Conservation (phyloP, 257 asterid genomes). For the Penstemon newberryi region DNA sequence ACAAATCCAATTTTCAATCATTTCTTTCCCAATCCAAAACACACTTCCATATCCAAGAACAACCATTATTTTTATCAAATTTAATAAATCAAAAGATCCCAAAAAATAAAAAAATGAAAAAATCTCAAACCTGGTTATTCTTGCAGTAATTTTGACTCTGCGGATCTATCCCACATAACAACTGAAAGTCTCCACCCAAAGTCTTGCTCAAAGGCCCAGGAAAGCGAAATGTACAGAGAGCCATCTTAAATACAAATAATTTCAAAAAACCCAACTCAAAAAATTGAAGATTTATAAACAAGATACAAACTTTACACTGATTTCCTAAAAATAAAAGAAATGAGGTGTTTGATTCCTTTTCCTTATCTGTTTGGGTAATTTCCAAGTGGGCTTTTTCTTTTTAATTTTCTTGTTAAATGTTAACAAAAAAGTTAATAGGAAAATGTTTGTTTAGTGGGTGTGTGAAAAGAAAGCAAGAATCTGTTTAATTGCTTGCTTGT, state of each 20-base stretch:
- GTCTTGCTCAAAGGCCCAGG: constrained; percentile 56
- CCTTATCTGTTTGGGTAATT: background rate
- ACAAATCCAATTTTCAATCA: constrained; percentile 31
- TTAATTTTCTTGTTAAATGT: background rate
- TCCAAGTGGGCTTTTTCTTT: background rate
- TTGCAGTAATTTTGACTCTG: constrained; percentile 38
- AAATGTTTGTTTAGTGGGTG: background rate
- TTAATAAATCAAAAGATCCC: background rate
- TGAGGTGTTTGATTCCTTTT: background rate
- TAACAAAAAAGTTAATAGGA: background rate
- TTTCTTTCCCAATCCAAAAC: constrained; percentile 18
- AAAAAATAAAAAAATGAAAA: constrained; percentile 9
- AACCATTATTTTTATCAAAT: background rate
- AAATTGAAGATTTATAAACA: background rate
- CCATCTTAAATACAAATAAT: constrained; percentile 38
- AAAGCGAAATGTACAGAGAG: constrained; percentile 58
- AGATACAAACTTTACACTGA: constrained; percentile 21
- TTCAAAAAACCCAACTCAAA: background rate
- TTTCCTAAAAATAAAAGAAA: constrained; percentile 5
- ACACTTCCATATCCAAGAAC: constrained; percentile 10
- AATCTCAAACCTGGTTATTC: constrained; percentile 49
- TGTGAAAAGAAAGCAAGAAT: background rate
- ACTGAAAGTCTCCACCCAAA: constrained; percentile 46
- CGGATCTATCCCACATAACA: constrained; percentile 59
- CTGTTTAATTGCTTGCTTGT: background rate